phyloP scores from a whole-genome alignment of 169 alveolate genomes.

The Cryptosporidium canis region DNA sequence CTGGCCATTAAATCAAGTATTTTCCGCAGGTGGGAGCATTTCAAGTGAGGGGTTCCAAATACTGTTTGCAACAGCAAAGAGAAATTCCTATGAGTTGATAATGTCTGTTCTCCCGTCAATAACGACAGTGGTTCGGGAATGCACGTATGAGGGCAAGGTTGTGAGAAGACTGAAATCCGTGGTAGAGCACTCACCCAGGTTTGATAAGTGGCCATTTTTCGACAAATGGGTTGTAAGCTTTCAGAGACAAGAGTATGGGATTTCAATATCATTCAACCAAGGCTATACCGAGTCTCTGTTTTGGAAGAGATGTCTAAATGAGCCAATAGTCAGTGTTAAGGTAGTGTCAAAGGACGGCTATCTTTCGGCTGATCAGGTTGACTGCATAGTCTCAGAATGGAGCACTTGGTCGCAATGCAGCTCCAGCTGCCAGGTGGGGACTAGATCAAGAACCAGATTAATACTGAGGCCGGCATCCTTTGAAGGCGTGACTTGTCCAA shows the following conservation, averaged over 20 bases:
- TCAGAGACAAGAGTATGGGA: constrained; percentile 72
- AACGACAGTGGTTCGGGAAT: constrained; percentile 1
- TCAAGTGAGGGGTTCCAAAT: background rate
- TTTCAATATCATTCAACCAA: constrained; percentile 27
- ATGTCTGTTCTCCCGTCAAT: background rate
- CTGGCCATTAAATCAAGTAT: constrained; percentile 66
- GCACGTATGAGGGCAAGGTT: constrained; percentile 25
- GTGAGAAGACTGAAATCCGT: constrained; percentile 38
- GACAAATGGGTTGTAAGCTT: constrained; percentile 37
- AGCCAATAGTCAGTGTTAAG: constrained; percentile 61
- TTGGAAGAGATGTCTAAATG: constrained; percentile 69
- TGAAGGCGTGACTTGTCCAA: constrained; percentile 55
- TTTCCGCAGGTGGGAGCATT: constrained; percentile 57
- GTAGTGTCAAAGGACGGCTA: constrained; percentile 21
- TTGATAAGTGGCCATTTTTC: constrained; percentile 50
- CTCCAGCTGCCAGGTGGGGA: constrained; percentile 54
- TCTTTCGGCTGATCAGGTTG: constrained; percentile 65
- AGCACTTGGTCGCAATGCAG: constrained; percentile 70
- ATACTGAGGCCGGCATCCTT: constrained; percentile 47
- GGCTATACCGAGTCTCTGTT: constrained; percentile 55
- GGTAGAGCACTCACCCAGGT: constrained; percentile 47
- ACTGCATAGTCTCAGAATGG: constrained; percentile 69
- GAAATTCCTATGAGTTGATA: constrained; percentile 26
- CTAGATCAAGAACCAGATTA: constrained; percentile 63
- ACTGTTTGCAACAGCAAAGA: constrained; percentile 54